These are phyloP conservation scores for Fraxinus quadrangulata DNA, from an alignment of 257 asterid species.

Conservation along the genomic window DNA sequence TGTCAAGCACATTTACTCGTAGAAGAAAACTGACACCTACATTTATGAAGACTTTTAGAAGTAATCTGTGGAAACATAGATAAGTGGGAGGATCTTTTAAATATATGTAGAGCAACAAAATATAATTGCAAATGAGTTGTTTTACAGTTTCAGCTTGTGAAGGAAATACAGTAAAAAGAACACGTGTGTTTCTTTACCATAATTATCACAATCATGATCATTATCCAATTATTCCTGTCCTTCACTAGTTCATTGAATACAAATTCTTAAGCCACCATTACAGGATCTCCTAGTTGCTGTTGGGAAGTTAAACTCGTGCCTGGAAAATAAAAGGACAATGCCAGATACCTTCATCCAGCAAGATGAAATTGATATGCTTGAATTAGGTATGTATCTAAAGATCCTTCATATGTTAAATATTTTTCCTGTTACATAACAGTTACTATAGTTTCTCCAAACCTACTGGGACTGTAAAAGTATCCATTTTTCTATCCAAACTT, in stretches of 20 bases:
- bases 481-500: neutral
- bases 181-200: neutral
- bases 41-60: neutral
- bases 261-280: conserved; percentile 17
- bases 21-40: neutral
- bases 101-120: neutral
- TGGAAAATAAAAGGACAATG: conserved; percentile 42
- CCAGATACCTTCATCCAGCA: conserved; percentile 54
- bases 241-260: neutral
- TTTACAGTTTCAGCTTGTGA: neutral
- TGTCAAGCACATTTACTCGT: neutral
- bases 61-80: neutral
- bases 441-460: neutral
- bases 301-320: conserved; percentile 63
- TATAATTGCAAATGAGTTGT: neutral
- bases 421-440: neutral
- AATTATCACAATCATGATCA: too few relatives aligned
- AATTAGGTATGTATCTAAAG: conserved; percentile 50
- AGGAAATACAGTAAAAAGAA: neutral
- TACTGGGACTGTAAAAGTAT: neutral
- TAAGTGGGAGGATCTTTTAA: neutral
- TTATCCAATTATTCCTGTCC: conserved; percentile 2
- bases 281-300: conserved; percentile 73
- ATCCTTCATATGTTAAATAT: conserved; percentile 14
- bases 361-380: conserved; percentile 63